Percentiles rank a stretch among this genome's conserved stretches.
Evolutionary conservation across 176 grass and related monocot genomes (phyloP).

Genomic region (Paspalum vaginatum): DNA sequence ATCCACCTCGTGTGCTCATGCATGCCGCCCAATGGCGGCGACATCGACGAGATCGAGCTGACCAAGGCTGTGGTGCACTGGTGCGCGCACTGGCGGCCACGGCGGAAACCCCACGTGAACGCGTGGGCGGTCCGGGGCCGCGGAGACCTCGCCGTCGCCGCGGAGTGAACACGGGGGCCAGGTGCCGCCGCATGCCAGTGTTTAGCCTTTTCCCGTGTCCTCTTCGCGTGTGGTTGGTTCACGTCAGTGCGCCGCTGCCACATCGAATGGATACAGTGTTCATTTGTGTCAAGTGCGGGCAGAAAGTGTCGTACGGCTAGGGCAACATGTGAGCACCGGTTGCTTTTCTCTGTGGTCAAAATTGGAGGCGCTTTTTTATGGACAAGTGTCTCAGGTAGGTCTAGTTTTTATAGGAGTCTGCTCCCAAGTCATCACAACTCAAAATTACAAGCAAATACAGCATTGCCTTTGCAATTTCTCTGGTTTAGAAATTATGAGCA

Average conservation of each 20-base stretch:
- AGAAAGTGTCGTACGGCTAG: neutral
- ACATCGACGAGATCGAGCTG: too few species aligned
- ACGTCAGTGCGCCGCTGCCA: neutral
- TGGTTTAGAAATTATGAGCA: too few species aligned
- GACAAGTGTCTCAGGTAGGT: neutral
- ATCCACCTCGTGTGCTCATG: too few species aligned
- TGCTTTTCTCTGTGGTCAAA: neutral
- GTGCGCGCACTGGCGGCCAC: too few species aligned
- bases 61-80: too few species aligned
- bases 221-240: neutral
- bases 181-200: neutral
- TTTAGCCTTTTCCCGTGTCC: neutral
- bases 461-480: too few species aligned
- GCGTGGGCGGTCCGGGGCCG: neutral
- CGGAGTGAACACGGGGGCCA: neutral
- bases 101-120: neutral
- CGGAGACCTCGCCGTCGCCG: neutral
- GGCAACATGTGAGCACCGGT: neutral
- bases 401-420: neutral
- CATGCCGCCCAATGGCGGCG: too few species aligned
- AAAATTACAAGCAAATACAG: too few species aligned
- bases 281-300: constrained; percentile 6
- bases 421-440: too few species aligned
- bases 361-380: neutral
- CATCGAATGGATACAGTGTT: neutral